A percentile compares a stretch with the other conserved stretches of the same genome.
These are phyloP conservation scores for Fusarium sp. DNA, from an alignment of 2,329 filamentous ascomycete species.

Conservation along the genomic window DNA sequence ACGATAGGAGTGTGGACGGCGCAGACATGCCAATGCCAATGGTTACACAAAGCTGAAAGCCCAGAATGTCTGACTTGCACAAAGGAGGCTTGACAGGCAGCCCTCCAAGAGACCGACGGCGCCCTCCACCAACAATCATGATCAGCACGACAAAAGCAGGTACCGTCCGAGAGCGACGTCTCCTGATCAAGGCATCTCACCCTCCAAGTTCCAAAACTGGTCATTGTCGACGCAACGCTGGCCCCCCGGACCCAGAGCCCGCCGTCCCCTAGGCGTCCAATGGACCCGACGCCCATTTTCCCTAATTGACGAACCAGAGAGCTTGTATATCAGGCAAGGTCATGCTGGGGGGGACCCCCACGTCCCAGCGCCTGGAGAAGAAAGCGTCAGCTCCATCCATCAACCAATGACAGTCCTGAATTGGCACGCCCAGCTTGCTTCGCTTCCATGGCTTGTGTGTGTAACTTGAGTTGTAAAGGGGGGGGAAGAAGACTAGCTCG, in stretches of 20 bases:
- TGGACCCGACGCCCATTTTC: background rate
- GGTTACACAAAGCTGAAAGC: slow-evolving; percentile 6
- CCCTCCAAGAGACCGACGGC: background rate
- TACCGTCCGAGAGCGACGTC: slow-evolving; percentile 39
- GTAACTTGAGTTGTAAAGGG: slow-evolving; percentile 26
- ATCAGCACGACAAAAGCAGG: slow-evolving; percentile 38
- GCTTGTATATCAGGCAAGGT: slow-evolving; percentile 5
- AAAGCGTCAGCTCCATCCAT: background rate
- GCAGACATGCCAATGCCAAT: background rate
- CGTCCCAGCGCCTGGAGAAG: slow-evolving; percentile 9
- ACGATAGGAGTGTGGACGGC: background rate
- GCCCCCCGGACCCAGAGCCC: slow-evolving; percentile 5
- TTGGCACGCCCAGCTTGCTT: slow-evolving; percentile 24
- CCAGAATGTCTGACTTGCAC: slow-evolving; percentile 8
- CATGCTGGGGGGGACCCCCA: slow-evolving; percentile 26
- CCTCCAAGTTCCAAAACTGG: slow-evolving; percentile 17
- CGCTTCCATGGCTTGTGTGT: slow-evolving; percentile 12
- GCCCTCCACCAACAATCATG: slow-evolving; percentile 24
- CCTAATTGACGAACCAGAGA: slow-evolving; percentile 14
- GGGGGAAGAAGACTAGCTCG: background rate
- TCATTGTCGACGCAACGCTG: background rate
- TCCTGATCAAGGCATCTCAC: slow-evolving; percentile 27
- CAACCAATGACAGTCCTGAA: slow-evolving; percentile 32
- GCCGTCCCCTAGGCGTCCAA: slow-evolving; percentile 7
- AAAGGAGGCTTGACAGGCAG: background rate